Base-by-base conservation (phyloP, 2,329 filamentous ascomycete species). In the Apiospora sp. region DNA sequence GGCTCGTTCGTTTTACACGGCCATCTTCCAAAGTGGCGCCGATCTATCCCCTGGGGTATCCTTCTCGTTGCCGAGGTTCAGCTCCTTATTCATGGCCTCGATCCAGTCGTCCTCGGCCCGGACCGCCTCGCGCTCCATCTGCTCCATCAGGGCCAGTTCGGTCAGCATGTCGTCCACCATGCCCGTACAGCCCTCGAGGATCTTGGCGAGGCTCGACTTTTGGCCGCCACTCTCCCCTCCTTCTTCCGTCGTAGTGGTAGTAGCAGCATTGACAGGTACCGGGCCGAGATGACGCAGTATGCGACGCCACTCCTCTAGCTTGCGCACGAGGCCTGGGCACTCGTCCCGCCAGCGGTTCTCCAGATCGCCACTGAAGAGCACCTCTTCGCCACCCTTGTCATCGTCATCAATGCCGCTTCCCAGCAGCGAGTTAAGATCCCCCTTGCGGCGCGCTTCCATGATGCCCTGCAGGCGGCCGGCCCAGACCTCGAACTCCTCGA, bases 61-160 rank as follows among this genome's bases (percentile, higher is more conserved):
- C 49, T 41, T 43, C 22, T 79, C 80, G 14, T 82, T 81, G 5
- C 82, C 84, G 13, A 71, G 78, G 69, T 78, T 76, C 49, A 79
- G 73, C 30, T 82, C 82, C 68, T 84, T 79, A 76, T 87, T 90
- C 82, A 89, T 86, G 72, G 78, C 82, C 79, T 84, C 84, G 61
- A 93, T 88, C 89, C 91, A 92, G 58, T 83, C 84, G 72, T 86
- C 85, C 80, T 93, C 91, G 64, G 86, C 84, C 67, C 81, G 82
- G 70, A 90, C 80, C 5, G 89, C 87, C 76, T 90, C 89, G 67
- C 82, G 82, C 81, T 92, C 90, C 72, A 93, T 88, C 76, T 87
- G 85, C 71, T 85, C 85, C 91, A 93, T 93, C 73, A 87, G 73
- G n/a, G 80, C 80, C 74, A 93, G 81, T 82, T 93, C 91, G n/a